phyloP scores from a whole-genome alignment of 2,329 filamentous ascomycete species.

The Fusarium dimerum region DNA sequence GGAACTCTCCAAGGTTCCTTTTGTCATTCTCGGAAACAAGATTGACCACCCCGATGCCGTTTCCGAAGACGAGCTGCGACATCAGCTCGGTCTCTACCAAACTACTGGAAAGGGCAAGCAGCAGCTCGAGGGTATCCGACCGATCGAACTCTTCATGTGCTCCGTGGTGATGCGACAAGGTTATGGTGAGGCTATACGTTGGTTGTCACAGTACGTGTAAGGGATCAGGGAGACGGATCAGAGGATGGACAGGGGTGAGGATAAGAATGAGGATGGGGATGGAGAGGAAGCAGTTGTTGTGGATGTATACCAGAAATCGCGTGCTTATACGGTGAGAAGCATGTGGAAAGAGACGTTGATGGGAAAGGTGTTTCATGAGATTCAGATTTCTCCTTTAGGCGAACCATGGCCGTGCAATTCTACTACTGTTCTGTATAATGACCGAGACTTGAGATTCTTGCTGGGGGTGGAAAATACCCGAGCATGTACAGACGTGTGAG shows the following conservation, averaged over 20 bases:
- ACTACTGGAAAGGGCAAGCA: conserved; percentile 96
- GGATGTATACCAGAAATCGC: conserved; percentile 23
- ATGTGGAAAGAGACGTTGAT: conserved; percentile 10
- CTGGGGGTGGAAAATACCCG: conserved; percentile 1
- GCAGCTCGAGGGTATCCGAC: conserved; percentile 85
- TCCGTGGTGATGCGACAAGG: conserved; percentile 98
- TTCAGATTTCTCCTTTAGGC: conserved; percentile 38
- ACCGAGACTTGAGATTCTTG: background rate
- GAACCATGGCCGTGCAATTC: conserved; percentile 38
- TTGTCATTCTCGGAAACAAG: conserved; percentile 97
- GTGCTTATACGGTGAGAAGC: conserved; percentile 3
- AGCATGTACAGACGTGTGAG: conserved; percentile 11
- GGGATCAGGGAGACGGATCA: conserved; percentile 11
- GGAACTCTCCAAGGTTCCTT: conserved; percentile 92
- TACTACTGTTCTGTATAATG: conserved; percentile 22
- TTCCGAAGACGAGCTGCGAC: conserved; percentile 91
- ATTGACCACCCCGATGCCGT: conserved; percentile 97
- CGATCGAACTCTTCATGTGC: conserved; percentile 99
- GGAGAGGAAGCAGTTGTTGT: background rate
- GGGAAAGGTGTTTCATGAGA: conserved; percentile 32
- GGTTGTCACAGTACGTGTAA: conserved; percentile 91
- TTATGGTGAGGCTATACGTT: conserved; percentile 88
- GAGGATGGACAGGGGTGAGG: conserved; percentile 4
- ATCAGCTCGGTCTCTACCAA: conserved; percentile 91
- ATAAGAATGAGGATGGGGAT: conserved; percentile 1